Conservation (phyloP, 345 rosid species). For the Populus euphratica region DNA sequence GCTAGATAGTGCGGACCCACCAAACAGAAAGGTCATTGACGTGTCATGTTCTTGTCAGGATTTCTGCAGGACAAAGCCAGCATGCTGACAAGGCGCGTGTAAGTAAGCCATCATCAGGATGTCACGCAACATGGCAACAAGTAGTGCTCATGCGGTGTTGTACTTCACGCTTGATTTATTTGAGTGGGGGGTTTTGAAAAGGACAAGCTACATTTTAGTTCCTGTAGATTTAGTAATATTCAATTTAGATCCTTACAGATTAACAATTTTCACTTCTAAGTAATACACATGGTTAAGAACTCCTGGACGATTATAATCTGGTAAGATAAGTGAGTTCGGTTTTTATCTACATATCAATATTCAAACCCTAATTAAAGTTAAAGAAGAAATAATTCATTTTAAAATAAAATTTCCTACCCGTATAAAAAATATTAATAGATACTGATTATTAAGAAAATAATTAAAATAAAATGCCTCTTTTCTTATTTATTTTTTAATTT, state of each 20-base stretch:
- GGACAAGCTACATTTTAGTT: too few species aligned
- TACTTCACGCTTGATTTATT: not conserved
- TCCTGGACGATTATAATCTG: too few species aligned
- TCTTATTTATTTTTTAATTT: not conserved
- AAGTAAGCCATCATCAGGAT: not conserved
- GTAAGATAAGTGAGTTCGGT: too few species aligned
- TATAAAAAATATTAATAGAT: too few species aligned
- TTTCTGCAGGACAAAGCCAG: not conserved
- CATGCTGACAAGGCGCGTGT: conserved; percentile 22
- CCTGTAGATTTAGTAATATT: too few species aligned
- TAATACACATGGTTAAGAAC: too few species aligned
- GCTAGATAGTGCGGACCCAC: not conserved
- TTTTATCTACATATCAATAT: too few species aligned
- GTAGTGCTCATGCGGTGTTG: not conserved
- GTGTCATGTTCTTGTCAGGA: conserved; percentile 1
- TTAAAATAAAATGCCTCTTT: too few species aligned
- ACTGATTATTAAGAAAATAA: too few species aligned
- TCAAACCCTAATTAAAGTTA: too few species aligned
- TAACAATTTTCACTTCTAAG: not conserved
- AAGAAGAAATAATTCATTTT: too few species aligned
- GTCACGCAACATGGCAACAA: not conserved
- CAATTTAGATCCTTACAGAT: not conserved
- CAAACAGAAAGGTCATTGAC: not conserved
- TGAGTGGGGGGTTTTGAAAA: not conserved
- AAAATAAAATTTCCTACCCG: too few species aligned